Evolutionary conservation across 1,284 basidiomycete genomes (phyloP).

Genomic region (Tilletia horrida): DNA sequence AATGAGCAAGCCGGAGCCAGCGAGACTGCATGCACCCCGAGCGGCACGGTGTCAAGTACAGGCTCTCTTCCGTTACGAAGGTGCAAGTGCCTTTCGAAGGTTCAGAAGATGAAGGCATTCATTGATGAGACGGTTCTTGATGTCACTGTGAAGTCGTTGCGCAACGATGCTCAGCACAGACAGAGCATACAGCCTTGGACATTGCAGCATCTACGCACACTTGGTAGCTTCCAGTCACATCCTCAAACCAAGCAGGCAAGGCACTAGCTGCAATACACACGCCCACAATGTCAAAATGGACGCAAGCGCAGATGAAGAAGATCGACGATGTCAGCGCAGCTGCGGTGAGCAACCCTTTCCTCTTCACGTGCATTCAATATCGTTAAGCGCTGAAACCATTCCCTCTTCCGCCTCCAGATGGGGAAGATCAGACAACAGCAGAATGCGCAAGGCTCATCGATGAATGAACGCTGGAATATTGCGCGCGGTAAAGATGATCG

Average conservation of each 20-base stretch:
- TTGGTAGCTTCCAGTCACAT: background rate
- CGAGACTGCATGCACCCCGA: background rate
- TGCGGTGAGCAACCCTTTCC: background rate
- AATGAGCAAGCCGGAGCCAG: background rate
- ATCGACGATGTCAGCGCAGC: slow-evolving; percentile 10
- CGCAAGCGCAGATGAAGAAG: slow-evolving; percentile 17
- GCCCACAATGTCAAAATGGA: slow-evolving; percentile 13
- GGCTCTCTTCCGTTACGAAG: no score
- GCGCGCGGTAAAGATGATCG: background rate
- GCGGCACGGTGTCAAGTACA: no score
- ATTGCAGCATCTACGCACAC: background rate
- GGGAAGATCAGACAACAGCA: slow-evolving; percentile 11
- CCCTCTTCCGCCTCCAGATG: background rate
- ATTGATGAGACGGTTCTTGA: background rate
- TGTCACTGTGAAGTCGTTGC: background rate
- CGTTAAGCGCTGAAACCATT: background rate
- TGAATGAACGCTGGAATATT: background rate
- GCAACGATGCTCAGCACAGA: slow-evolving; percentile 2
- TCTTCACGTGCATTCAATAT: background rate
- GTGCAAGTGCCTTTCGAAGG: no score
- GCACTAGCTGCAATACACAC: background rate
- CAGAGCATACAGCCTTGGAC: no score
- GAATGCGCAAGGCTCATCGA: slow-evolving; percentile 6
- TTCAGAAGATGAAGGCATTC: background rate
- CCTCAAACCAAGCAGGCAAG: background rate